A percentile compares a stretch with the other conserved stretches of the same genome.
Conservation (phyloP, 441 rosid genomes). For the Syzygium malaccense region DNA sequence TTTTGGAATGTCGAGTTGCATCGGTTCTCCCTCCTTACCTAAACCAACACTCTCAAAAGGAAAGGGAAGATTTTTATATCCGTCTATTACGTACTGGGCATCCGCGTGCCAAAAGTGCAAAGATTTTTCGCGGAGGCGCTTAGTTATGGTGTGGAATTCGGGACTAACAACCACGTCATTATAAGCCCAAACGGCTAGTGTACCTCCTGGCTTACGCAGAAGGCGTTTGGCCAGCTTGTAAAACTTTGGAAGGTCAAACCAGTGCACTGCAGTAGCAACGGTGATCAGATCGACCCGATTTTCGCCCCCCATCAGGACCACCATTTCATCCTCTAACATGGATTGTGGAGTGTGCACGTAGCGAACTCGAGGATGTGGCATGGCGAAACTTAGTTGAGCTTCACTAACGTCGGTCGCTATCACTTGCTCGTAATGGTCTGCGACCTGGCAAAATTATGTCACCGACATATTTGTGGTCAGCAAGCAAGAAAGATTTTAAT, state of each 20-base stretch:
- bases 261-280: conserved; percentile 57
- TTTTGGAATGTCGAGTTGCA: conserved; percentile 32
- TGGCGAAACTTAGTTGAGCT: conserved; percentile 29
- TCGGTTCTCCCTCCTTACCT: conserved; percentile 50
- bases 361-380: conserved; percentile 29
- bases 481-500: neutral
- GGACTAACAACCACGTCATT: conserved; percentile 33
- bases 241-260: conserved; percentile 59
- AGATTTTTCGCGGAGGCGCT: conserved; percentile 30
- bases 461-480: neutral
- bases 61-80: conserved; percentile 46
- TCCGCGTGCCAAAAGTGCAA: conserved; percentile 32
- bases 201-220: conserved; percentile 57
- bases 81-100: conserved; percentile 8
- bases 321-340: conserved; percentile 35
- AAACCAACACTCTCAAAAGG: conserved; percentile 48
- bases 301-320: conserved; percentile 43
- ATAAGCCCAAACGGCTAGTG: conserved; percentile 64
- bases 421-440: conserved; percentile 47
- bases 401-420: conserved; percentile 54
- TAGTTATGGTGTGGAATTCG: conserved; percentile 30
- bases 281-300: conserved; percentile 53
- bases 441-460: conserved; percentile 22
- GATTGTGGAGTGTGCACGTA: conserved; percentile 41
- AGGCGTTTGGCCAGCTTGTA: conserved; percentile 35